A percentile compares a stretch with the other conserved stretches of the same genome.
Conservation (phyloP, 345 rosid species). For the Gossypium stocksii region DNA sequence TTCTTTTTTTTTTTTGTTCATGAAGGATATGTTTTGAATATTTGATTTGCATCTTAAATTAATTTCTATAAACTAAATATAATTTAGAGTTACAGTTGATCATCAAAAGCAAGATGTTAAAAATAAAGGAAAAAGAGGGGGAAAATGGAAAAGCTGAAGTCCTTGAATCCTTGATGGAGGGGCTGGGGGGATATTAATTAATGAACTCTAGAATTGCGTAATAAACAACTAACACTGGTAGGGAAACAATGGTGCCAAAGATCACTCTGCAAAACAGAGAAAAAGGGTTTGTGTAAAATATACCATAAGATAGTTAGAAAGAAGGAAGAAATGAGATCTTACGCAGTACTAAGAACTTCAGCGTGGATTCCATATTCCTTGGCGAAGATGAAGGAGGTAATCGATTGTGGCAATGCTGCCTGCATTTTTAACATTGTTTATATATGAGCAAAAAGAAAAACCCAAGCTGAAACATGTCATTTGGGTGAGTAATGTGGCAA, state of each 20-base stretch:
- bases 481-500: background rate
- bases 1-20: too few relatives aligned
- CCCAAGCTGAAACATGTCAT: background rate
- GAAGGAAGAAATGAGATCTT: slow-evolving; percentile 23
- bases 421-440: slow-evolving; percentile 15
- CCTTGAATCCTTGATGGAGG: background rate
- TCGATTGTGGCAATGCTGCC: slow-evolving; percentile 82
- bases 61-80: background rate
- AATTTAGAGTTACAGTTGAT: background rate
- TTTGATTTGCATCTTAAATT: background rate
- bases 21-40: background rate
- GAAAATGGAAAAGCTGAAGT: background rate
- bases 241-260: slow-evolving; percentile 60
- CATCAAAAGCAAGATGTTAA: background rate
- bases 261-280: slow-evolving; percentile 52
- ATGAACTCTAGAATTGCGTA: slow-evolving; percentile 46
- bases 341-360: slow-evolving; percentile 83
- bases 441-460: too few relatives aligned
- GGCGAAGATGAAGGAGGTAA: slow-evolving; percentile 67
- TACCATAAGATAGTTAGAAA: too few relatives aligned
- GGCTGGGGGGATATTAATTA: background rate
- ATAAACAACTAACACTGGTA: slow-evolving; percentile 61
- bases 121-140: background rate
- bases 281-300: background rate
- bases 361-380: slow-evolving; percentile 77